Evolutionary conservation across 139 green algal genomes (phyloP).

Genomic region (Chlamydomonas sp.): DNA sequence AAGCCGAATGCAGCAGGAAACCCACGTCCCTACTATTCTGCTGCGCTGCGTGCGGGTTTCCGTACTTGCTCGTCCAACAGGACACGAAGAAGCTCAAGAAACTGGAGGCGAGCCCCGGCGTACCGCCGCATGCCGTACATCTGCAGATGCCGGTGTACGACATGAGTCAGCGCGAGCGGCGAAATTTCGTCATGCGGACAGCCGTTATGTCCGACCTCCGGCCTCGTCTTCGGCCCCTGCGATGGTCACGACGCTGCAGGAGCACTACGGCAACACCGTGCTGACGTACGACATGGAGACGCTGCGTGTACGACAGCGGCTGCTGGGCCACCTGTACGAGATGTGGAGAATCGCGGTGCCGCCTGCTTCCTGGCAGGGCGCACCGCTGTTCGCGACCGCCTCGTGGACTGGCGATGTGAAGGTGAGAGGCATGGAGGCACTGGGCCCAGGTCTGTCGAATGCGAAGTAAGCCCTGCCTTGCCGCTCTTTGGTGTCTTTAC

Average conservation of each 20-base stretch:
- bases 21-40: too few species aligned
- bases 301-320: background rate
- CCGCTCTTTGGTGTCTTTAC: too few species aligned
- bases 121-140: background rate
- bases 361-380: background rate
- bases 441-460: too few species aligned
- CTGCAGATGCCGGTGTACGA: background rate
- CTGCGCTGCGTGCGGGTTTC: too few species aligned
- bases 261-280: background rate
- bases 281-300: slow-evolving; percentile 20
- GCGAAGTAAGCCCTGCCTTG: too few species aligned
- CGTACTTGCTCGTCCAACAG: too few species aligned
- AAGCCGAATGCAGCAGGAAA: too few species aligned
- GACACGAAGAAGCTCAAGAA: too few species aligned
- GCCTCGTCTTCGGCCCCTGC: background rate
- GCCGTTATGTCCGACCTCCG: background rate
- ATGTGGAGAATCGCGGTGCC: background rate
- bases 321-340: slow-evolving; percentile 5
- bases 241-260: background rate
- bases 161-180: background rate
- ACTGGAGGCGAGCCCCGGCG: background rate
- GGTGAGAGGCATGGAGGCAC: background rate
- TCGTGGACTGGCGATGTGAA: background rate
- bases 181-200: background rate
- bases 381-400: slow-evolving; percentile 2